A percentile compares a stretch with the other conserved stretches of the same genome.
These are phyloP conservation scores for Saturnispora besseyi DNA, from an alignment of 805 yeast species.

Conservation along the genomic window DNA sequence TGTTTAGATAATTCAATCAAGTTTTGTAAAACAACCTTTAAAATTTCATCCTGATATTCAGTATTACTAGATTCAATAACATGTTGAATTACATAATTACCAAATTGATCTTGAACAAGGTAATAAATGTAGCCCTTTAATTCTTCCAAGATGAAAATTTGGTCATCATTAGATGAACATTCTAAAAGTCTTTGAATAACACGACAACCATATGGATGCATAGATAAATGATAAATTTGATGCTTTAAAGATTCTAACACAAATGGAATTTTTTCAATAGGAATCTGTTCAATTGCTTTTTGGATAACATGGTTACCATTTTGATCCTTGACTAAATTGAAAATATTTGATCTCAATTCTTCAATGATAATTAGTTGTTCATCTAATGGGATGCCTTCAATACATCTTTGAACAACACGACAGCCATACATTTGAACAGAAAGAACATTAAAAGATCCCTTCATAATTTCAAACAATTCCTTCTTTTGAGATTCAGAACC, in stretches of 20 bases:
- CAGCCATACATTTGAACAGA: slow-evolving; percentile 97
- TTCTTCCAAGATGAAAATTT: slow-evolving; percentile 57
- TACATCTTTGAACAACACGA: slow-evolving; percentile 90
- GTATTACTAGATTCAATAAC: slow-evolving; percentile 75
- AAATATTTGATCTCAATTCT: slow-evolving; percentile 54
- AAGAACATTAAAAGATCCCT: slow-evolving; percentile 61
- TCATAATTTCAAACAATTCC: slow-evolving; percentile 60
- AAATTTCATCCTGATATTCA: slow-evolving; percentile 48
- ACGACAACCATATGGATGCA: slow-evolving; percentile 96
- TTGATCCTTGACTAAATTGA: slow-evolving; percentile 81
- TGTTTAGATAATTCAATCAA: slow-evolving; percentile 79
- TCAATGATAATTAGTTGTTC: slow-evolving; percentile 60
- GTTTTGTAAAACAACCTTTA: slow-evolving; percentile 55
- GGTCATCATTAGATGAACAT: slow-evolving; percentile 58
- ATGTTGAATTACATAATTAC: slow-evolving; percentile 96
- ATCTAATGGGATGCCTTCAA: slow-evolving; percentile 57
- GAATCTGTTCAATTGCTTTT: slow-evolving; percentile 82
- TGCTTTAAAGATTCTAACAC: slow-evolving; percentile 62
- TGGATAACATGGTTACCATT: slow-evolving; percentile 98
- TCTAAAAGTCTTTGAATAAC: slow-evolving; percentile 91
- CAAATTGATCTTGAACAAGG: slow-evolving; percentile 91
- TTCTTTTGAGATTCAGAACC: slow-evolving; percentile 66
- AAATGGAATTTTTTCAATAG: slow-evolving; percentile 60
- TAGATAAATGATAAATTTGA: slow-evolving; percentile 75
- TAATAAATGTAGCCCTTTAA: slow-evolving; percentile 62